Evolutionary conservation across 306 rosid species (phyloP).

Genomic region (Inga laurina): DNA sequence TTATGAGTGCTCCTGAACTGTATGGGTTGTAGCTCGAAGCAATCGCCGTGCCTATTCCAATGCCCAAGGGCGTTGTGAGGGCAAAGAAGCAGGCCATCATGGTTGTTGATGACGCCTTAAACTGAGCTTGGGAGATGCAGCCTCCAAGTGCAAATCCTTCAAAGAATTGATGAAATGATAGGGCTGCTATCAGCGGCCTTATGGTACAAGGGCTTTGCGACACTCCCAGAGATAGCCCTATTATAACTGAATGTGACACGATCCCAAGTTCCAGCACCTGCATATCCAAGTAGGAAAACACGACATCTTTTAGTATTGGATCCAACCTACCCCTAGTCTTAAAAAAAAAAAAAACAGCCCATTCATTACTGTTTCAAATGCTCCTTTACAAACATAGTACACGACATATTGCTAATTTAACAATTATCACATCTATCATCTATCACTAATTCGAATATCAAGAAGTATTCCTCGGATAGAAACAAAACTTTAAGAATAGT

Average conservation of each 20-base stretch:
- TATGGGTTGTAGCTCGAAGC: constrained; percentile 68
- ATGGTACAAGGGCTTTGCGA: constrained; percentile 91
- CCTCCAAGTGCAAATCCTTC: constrained; percentile 99
- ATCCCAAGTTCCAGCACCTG: constrained; percentile 96
- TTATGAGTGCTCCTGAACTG: constrained; percentile 68
- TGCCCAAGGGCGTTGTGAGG: constrained; percentile 75
- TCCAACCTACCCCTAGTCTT: not conserved
- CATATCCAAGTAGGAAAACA: not conserved
- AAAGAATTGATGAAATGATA: constrained; percentile 93
- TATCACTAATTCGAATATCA: not conserved
- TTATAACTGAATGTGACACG: constrained; percentile 93
- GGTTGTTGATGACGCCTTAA: constrained; percentile 59
- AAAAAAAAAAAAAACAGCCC: not conserved
- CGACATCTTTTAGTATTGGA: not conserved
- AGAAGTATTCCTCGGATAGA: not conserved
- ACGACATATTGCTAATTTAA: not conserved
- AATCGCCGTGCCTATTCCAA: constrained; percentile 64
- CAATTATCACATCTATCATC: not conserved
- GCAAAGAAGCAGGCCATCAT: constrained; percentile 90
- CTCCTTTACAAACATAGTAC: not conserved
- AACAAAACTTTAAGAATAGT: not conserved
- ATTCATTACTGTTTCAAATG: not conserved
- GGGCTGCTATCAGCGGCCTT: constrained; percentile 83
- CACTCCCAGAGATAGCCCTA: constrained; percentile 85
- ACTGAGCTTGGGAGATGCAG: constrained; percentile 91